Evolutionary conservation across 179 eudicot genomes (phyloP).

Genomic region (Camellia oleifera): DNA sequence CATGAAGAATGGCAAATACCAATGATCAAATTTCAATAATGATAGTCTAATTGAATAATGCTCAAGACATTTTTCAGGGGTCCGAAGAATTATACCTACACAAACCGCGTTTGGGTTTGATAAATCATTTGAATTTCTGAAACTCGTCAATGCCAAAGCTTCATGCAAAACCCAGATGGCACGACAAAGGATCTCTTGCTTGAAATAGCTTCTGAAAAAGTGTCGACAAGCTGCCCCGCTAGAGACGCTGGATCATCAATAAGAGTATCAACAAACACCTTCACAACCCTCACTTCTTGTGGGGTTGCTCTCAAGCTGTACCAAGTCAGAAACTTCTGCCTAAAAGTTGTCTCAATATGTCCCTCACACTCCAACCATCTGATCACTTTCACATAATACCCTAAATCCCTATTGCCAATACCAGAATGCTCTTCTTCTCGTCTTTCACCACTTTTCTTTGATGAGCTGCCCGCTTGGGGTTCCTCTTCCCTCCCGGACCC

Average conservation of each 20-base stretch:
- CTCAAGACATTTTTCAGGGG: neutral
- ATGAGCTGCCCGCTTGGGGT: constrained; percentile 11
- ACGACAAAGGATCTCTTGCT: constrained; percentile 41
- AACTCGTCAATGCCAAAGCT: constrained; percentile 71
- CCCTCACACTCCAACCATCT: constrained; percentile 81
- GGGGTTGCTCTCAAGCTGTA: constrained; percentile 81
- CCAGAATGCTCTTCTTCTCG: constrained; percentile 17
- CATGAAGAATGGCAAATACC: neutral
- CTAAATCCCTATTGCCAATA: constrained; percentile 42
- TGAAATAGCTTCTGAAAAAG: constrained; percentile 66
- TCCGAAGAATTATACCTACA: neutral
- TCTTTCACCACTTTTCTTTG: constrained; percentile 7
- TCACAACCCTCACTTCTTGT: constrained; percentile 68
- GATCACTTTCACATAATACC: constrained; percentile 68
- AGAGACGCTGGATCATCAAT: constrained; percentile 70
- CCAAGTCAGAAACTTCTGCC: constrained; percentile 91
- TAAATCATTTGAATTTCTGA: neutral
- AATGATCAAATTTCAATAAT: neutral
- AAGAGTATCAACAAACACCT: constrained; percentile 70
- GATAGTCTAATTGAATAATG: constrained; percentile 3
- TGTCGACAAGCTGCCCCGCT: constrained; percentile 79
- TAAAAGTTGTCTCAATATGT: constrained; percentile 61
- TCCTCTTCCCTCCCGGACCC: constrained; percentile 20
- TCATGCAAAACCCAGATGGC: constrained; percentile 67
- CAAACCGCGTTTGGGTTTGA: constrained; percentile 4